Evolutionary conservation across 2,329 filamentous ascomycete species (phyloP).

Genomic region (Epichloe typhina): DNA sequence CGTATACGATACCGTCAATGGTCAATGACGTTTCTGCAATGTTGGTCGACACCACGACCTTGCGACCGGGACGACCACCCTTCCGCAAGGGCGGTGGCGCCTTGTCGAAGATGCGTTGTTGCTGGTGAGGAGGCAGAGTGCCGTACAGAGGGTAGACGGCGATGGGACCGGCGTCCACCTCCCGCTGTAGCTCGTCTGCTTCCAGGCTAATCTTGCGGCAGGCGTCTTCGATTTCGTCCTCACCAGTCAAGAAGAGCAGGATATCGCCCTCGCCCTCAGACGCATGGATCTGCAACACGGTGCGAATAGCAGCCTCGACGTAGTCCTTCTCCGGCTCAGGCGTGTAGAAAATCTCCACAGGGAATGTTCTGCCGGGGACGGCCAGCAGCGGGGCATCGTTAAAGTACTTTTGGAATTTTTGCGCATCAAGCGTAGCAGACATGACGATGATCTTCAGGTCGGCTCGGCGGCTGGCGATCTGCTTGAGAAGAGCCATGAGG

Average conservation of each 20-base stretch:
- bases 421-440: conserved; percentile 91
- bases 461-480: conserved; percentile 65
- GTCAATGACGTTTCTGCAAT: conserved; percentile 96
- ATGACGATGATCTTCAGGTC: conserved; percentile 99
- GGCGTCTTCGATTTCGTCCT: conserved; percentile 97
- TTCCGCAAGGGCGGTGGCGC: conserved; percentile 60
- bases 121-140: conserved; percentile 79
- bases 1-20: conserved; percentile 97
- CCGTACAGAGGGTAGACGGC: conserved; percentile 90
- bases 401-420: conserved; percentile 98
- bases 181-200: conserved; percentile 78
- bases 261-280: conserved; percentile 88
- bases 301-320: conserved; percentile 86
- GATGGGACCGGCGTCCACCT: conserved; percentile 82
- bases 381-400: conserved; percentile 85
- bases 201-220: conserved; percentile 85
- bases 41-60: conserved; percentile 90
- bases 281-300: conserved; percentile 92
- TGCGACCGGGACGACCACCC: conserved; percentile 78
- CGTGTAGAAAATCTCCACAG: conserved; percentile 97
- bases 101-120: conserved; percentile 89
- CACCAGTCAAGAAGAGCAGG: conserved; percentile 86
- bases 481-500: conserved; percentile 90
- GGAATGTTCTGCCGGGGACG: conserved; percentile 87
- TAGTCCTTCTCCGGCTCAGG: conserved; percentile 94